Evolutionary conservation across 2,329 filamentous ascomycete species (phyloP), one percentile per base, ranked within the genome.

Genomic region (Xylaria sp.): DNA sequence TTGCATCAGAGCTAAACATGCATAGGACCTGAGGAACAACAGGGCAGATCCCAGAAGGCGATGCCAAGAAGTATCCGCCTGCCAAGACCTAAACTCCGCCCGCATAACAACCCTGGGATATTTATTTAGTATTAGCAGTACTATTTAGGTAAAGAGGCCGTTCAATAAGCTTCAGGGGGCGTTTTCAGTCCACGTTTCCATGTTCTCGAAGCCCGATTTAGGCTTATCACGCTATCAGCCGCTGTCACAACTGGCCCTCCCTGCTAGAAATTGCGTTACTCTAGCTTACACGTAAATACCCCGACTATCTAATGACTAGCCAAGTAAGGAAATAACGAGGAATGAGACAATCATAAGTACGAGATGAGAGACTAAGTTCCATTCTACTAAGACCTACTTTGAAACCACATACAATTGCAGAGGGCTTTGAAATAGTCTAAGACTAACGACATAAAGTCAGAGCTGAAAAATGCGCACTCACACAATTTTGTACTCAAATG

Each of bases 1-100:
- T 58, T 61, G 58, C 62, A 61, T 61, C 33, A 60, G 15, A 49
- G 11, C 51, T 58, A 64, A 54, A 33, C 41, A 37, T 59, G 41
- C 19, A 38, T 19, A 27, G 44, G 40, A 53, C 46, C 35, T 23
- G 13, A 10, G 46, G 27, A 52, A 10, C 17, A 31, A 33, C 17
- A 51, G 47, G 27, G 29, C 27, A 17, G 31, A 19, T 17, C 31
- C 29, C 29, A 38, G n/a, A 17, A 21, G 31, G 11, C 5, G 3
- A 37, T 31, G 47, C 47, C 31, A 51, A 51, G 47, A 27, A 11
- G 21, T n/a, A 38, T 21, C 7, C 17, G 10, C 21, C n/a, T 48
- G 46, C 29, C 46, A 48, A 48, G 44, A 41, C 27, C 27, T 41
- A 10, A 27, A 33, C 5, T 27, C 35, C 29, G 35, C 15, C 40